A percentile compares a stretch with the other conserved stretches of the same genome.
These are phyloP conservation scores for Botrytis tulipae DNA, from an alignment of 2,329 filamentous ascomycete genomes.

Conservation along the genomic window DNA sequence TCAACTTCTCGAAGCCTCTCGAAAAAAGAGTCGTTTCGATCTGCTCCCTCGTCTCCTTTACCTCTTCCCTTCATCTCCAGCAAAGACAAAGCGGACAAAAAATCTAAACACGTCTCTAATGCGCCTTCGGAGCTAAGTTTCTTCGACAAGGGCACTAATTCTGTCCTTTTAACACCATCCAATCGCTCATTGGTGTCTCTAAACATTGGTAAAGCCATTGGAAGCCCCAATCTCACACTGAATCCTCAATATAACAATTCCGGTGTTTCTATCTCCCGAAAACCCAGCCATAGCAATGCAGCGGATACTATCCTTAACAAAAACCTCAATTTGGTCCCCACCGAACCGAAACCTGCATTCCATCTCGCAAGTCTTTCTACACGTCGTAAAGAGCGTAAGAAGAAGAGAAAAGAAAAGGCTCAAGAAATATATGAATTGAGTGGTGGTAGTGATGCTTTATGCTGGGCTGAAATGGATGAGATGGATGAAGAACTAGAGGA, in stretches of 20 bases:
- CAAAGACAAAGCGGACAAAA: constrained; percentile 11
- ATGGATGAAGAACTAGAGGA: constrained; percentile 13
- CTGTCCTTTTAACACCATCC: constrained; percentile 12
- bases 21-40: neutral
- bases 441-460: constrained; percentile 17
- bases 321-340: neutral
- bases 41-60: neutral
- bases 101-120: constrained; percentile 1
- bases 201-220: constrained; percentile 14
- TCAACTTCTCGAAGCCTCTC: constrained; percentile 12
- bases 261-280: neutral
- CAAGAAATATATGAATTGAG: constrained; percentile 18
- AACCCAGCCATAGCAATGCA: neutral
- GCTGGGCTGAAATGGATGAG: constrained; percentile 15
- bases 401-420: constrained; percentile 10
- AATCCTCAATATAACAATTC: neutral
- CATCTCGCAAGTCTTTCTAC: constrained; percentile 17
- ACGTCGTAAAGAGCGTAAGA: constrained; percentile 18
- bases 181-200: constrained; percentile 7
- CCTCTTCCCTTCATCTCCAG: neutral
- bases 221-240: constrained; percentile 1
- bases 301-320: neutral
- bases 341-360: constrained; percentile 12
- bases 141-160: constrained; percentile 19
- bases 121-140: constrained; percentile 14